Evolutionary conservation across 2,329 filamentous ascomycete species (phyloP).

Genomic region (Cladosporium halotolerans): DNA sequence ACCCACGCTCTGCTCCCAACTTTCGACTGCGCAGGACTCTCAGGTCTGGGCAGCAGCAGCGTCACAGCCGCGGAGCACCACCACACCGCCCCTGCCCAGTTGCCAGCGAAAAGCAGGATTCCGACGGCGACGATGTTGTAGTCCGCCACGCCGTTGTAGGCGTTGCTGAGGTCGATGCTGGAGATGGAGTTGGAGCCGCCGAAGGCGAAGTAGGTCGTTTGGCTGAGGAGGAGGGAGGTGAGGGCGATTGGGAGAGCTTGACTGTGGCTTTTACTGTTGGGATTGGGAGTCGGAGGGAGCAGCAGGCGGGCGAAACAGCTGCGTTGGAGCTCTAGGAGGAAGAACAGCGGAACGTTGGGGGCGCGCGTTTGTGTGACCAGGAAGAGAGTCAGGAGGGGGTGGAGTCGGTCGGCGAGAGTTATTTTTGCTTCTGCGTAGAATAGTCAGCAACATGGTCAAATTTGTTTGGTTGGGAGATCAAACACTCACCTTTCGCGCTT

Average conservation of each 20-base stretch:
- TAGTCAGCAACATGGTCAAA: background rate
- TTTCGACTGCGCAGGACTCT: background rate
- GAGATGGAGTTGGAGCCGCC: conserved; percentile 93
- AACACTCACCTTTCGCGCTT: background rate
- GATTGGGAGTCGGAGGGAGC: background rate
- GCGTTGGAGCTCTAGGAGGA: conserved; percentile 61
- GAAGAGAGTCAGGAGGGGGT: conserved; percentile 69
- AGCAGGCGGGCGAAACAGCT: conserved; percentile 1
- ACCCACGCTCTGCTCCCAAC: conserved; percentile 20
- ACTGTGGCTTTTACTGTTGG: background rate
- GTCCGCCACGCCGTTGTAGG: conserved; percentile 81
- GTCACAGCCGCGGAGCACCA: conserved; percentile 61
- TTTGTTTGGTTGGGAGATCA: background rate
- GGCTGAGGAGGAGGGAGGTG: conserved; percentile 67
- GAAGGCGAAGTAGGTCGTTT: conserved; percentile 79
- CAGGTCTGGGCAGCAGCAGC: conserved; percentile 14
- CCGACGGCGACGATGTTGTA: conserved; percentile 82
- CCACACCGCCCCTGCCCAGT: conserved; percentile 88
- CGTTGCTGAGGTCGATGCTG: conserved; percentile 87
- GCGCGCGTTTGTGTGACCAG: conserved; percentile 80
- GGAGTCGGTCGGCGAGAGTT: conserved; percentile 34
- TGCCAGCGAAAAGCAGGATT: conserved; percentile 74
- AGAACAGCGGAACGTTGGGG: conserved; percentile 77
- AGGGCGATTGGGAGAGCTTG: conserved; percentile 44
- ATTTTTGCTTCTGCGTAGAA: background rate